Conservation (phyloP, 345 rosid genomes). For the Syzygium aromaticum region DNA sequence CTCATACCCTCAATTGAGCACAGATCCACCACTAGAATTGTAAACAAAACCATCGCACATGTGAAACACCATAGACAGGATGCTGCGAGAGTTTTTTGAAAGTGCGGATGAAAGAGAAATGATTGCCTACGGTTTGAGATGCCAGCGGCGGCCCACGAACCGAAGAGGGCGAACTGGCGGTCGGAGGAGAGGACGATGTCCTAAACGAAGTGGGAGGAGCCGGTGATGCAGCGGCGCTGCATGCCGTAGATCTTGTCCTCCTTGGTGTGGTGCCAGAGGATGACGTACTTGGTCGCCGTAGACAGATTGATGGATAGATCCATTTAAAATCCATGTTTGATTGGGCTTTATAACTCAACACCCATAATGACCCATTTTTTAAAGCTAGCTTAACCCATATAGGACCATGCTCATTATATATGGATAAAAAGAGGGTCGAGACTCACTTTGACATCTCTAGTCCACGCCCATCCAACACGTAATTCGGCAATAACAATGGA, state of each 20-base stretch:
- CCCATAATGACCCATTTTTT: neutral
- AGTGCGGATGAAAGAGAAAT: no score
- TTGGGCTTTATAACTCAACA: neutral
- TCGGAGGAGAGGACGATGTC: constrained; percentile 84
- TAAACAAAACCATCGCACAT: neutral
- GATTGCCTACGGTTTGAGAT: neutral
- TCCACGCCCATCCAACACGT: neutral
- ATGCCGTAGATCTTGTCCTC: constrained; percentile 68
- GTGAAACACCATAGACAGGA: neutral
- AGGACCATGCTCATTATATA: neutral
- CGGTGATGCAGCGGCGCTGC: constrained; percentile 69
- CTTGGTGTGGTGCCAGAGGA: constrained; percentile 66
- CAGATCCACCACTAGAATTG: neutral
- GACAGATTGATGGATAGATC: neutral
- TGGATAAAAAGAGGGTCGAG: neutral
- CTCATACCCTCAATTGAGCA: neutral
- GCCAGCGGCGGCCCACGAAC: constrained; percentile 54
- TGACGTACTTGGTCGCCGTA: constrained; percentile 64
- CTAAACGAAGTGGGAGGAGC: constrained; percentile 76
- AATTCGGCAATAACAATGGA: neutral
- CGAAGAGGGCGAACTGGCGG: constrained; percentile 85
- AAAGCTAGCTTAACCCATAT: neutral
- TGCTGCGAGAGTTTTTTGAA: neutral
- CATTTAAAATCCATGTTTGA: neutral
- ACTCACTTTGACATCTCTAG: neutral